Evolutionary conservation across 148 eudicot species (phyloP), one percentile per base, ranked within the genome.

Genomic region (Pharnaceum exiguum): DNA sequence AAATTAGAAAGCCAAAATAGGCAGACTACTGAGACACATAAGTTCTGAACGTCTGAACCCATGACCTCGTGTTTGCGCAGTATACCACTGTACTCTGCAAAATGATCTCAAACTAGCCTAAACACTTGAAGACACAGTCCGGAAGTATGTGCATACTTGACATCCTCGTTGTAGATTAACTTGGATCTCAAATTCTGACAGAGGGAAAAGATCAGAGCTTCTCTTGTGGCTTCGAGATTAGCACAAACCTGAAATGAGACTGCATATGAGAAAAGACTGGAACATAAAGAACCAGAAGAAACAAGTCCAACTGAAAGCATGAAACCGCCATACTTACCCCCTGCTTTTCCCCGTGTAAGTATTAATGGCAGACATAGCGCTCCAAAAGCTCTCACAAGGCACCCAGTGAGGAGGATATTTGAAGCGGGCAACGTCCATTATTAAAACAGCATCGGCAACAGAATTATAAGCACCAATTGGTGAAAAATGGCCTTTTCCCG

Each of bases 331-430:
- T 40, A 13, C 43, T 9, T 50, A 50, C 54, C 54, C 54, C 29
- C 54, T 50, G 54, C 54, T 50, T 28, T 50, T 50, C 29, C 36
- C 35, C 8, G 54, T 50, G 3, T 6, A 13, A 6, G 21, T 9
- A 28, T 15, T 29, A 2, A 50, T 15, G 6, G 18, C 54, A 50
- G 35, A n/a, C 54, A 50, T 50, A 8, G 54, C 35, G 11, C 29
- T 12, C 54, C 54, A 50, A 16, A 50, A 22, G 54, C 17, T 27
- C 1, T 1, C 4, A 29, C 54, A 50, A 36, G 54, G 54, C 19
- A 50, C 35, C 54, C 54, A 50, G 35, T 27, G 36, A 6, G 54
- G 54, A 50, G 35, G 35, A 28, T 50, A 50, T 3, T 50, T 50
- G 54, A 50, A 50, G n/a, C 35, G 35, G 25, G 54, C 54, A 16